Evolutionary conservation across 1,284 basidiomycete genomes (phyloP).

Genomic region (Malassezia japonica): DNA sequence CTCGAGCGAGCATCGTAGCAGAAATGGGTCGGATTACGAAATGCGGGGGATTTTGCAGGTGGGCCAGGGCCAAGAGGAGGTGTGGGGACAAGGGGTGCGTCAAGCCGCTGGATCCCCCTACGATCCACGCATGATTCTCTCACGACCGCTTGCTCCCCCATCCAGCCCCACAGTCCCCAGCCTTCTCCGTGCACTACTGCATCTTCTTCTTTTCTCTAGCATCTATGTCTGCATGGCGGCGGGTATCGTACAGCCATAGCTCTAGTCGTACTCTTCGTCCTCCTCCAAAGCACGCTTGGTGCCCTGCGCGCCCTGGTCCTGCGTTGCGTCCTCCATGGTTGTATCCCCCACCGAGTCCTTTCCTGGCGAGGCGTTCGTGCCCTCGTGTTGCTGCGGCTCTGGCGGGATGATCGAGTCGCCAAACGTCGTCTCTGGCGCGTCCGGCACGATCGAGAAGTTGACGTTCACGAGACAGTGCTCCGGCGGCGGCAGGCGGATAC

Average conservation of each 20-base stretch:
- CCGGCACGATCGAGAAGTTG: slow-evolving; percentile 86
- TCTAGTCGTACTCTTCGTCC: slow-evolving; percentile 45
- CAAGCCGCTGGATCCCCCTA: no score
- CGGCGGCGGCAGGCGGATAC: slow-evolving; percentile 72
- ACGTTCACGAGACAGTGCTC: slow-evolving; percentile 76
- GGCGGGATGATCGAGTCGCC: slow-evolving; percentile 11
- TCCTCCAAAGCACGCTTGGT: slow-evolving; percentile 41
- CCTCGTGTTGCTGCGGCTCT: background rate
- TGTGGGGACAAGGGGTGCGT: no score
- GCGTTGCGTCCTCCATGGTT: slow-evolving; percentile 20
- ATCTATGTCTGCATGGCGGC: no score
- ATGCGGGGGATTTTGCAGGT: background rate
- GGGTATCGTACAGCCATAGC: background rate
- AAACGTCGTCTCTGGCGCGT: slow-evolving; percentile 54
- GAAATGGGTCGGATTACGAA: background rate
- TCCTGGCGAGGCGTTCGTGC: slow-evolving; percentile 12
- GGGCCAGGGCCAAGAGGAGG: no score
- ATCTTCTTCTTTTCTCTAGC: no score
- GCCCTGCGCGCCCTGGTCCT: slow-evolving; percentile 20
- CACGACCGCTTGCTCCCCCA: no score
- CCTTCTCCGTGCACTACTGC: no score
- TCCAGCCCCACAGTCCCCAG: no score
- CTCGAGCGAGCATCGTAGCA: background rate
- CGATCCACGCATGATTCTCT: no score
- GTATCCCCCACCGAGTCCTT: slow-evolving; percentile 4